phyloP scores from a whole-genome alignment of 2,329 filamentous ascomycete species.

The Ilyonectria robusta region DNA sequence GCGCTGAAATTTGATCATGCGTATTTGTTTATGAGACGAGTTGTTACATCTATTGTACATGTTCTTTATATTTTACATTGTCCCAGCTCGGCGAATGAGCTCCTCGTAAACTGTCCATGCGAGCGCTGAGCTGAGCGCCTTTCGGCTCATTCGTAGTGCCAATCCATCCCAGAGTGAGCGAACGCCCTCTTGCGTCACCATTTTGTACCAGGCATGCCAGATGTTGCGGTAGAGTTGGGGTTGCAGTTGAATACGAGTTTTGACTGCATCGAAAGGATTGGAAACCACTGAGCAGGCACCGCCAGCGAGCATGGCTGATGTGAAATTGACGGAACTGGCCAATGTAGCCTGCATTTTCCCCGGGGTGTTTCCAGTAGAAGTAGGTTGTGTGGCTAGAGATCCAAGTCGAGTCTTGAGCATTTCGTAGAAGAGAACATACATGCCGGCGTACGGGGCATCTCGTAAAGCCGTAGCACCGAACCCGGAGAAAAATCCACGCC shows the following conservation, averaged over 20 bases:
- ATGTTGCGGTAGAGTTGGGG: conserved; percentile 87
- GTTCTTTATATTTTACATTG: conserved; percentile 23
- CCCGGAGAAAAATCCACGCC: conserved; percentile 90
- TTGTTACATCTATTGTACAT: conserved; percentile 45
- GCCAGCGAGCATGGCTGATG: conserved; percentile 84
- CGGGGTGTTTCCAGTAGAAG: conserved; percentile 29
- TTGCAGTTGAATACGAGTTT: conserved; percentile 93
- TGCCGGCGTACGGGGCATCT: conserved; percentile 95
- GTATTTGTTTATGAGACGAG: conserved; percentile 35
- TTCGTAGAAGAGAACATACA: conserved; percentile 97
- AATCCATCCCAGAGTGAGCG: conserved; percentile 89
- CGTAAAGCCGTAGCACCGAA: conserved; percentile 94
- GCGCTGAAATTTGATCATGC: conserved; percentile 27
- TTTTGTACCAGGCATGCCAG: conserved; percentile 80
- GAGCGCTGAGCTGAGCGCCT: conserved; percentile 93
- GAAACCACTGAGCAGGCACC: conserved; percentile 88
- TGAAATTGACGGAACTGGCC: conserved; percentile 83
- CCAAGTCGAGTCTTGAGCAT: conserved; percentile 77
- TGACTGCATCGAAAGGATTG: conserved; percentile 97
- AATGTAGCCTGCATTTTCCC: conserved; percentile 49
- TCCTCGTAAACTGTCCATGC: conserved; percentile 99
- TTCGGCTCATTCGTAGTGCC: conserved; percentile 87
- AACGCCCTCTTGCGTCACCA: conserved; percentile 86
- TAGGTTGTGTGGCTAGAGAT: conserved; percentile 36
- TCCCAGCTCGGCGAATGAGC: conserved; percentile 75